Evolutionary conservation across 2,329 filamentous ascomycete species (phyloP).

Genomic region (Lasiodiplodia gonubiensis): DNA sequence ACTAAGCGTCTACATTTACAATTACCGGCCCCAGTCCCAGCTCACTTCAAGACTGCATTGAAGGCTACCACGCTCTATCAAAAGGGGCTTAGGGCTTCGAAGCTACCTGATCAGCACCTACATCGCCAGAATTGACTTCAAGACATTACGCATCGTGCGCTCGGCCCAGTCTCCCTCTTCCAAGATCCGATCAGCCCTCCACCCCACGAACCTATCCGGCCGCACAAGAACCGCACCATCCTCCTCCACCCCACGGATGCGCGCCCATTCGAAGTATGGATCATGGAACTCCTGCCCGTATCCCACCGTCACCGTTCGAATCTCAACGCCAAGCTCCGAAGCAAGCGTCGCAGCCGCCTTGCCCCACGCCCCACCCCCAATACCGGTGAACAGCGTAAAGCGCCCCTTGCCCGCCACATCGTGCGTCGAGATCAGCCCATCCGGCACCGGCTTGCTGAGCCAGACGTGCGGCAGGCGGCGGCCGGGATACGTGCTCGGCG

Average conservation of each 20-base stretch:
- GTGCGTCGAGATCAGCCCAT: slow-evolving; percentile 59
- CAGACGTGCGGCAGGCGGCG: slow-evolving; percentile 66
- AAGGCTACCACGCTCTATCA: too few species aligned
- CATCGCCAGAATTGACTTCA: too few species aligned
- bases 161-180: background rate
- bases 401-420: slow-evolving; percentile 63
- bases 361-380: slow-evolving; percentile 63
- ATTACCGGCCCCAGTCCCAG: too few species aligned
- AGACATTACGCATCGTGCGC: too few species aligned
- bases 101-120: too few species aligned
- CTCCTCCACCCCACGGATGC: slow-evolving; percentile 61
- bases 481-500: slow-evolving; percentile 61
- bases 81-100: too few species aligned
- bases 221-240: slow-evolving; percentile 63
- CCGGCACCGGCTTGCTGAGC: slow-evolving; percentile 59
- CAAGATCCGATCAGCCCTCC: slow-evolving; percentile 46
- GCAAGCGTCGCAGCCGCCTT: slow-evolving; percentile 52
- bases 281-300: slow-evolving; percentile 66
- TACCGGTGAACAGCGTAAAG: slow-evolving; percentile 49
- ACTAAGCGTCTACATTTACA: too few species aligned
- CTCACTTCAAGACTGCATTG: too few species aligned
- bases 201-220: slow-evolving; percentile 65
- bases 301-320: slow-evolving; percentile 61
- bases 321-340: slow-evolving; percentile 51
- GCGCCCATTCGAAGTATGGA: slow-evolving; percentile 65